Conservation (phyloP, 2,329 filamentous ascomycete species). For the Clonostachys rosea region DNA sequence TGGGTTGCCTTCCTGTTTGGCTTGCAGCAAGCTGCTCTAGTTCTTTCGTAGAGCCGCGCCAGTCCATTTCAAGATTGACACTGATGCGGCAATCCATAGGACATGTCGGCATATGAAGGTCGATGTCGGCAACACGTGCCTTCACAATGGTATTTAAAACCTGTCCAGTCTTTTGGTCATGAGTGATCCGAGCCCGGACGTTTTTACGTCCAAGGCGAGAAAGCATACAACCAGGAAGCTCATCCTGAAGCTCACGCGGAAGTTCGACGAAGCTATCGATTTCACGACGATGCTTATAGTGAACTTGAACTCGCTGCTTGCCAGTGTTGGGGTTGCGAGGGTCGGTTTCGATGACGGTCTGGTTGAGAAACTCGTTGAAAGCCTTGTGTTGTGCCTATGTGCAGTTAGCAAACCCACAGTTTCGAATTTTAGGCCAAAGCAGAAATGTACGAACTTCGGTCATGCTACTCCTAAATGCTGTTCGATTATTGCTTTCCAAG, state of each 20-base stretch:
- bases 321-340: conserved; percentile 40
- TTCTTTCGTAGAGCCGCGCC: conserved; percentile 62
- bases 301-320: conserved; percentile 54
- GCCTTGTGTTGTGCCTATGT: conserved; percentile 69
- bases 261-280: conserved; percentile 81
- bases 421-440: not conserved
- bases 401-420: not conserved
- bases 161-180: conserved; percentile 66
- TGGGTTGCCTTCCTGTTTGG: conserved; percentile 36
- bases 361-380: conserved; percentile 84
- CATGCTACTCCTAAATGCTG: conserved; percentile 85
- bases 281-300: conserved; percentile 80
- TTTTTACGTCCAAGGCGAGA: conserved; percentile 45
- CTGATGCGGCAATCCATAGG: conserved; percentile 90
- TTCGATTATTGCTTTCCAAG: conserved; percentile 53
- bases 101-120: conserved; percentile 73
- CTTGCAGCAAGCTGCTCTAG: conserved; percentile 34
- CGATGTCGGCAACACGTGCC: conserved; percentile 80
- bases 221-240: conserved; percentile 61
- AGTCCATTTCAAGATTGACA: conserved; percentile 91
- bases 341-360: conserved; percentile 53
- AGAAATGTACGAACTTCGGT: conserved; percentile 60
- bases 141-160: conserved; percentile 86
- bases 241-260: conserved; percentile 49
- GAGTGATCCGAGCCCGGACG: conserved; percentile 58